Percentiles rank a stretch among this genome's conserved stretches.
phyloP scores from a whole-genome alignment of 371 early-diverging fungal species.

The Lichtheimia hyalospora region DNA sequence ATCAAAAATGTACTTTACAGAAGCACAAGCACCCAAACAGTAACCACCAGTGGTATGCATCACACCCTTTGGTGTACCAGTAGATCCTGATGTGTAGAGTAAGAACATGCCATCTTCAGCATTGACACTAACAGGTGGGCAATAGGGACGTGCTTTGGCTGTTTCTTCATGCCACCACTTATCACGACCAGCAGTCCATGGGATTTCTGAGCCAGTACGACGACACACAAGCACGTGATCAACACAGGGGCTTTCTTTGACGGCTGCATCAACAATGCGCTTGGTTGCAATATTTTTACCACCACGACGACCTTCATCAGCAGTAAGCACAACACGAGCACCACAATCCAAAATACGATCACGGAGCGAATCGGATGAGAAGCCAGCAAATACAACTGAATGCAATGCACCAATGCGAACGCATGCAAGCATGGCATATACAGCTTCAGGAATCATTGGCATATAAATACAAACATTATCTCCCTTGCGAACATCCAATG shows the following conservation, averaged over 20 bases:
- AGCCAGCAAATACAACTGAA: slow-evolving; percentile 95
- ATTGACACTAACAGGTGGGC: slow-evolving; percentile 80
- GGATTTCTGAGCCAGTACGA: slow-evolving; percentile 76
- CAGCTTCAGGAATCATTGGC: slow-evolving; percentile 97
- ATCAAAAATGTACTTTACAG: slow-evolving; percentile 94
- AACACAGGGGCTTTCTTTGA: slow-evolving; percentile 56
- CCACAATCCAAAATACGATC: slow-evolving; percentile 84
- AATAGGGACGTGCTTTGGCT: slow-evolving; percentile 72
- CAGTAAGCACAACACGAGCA: slow-evolving; percentile 79
- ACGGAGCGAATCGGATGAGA: slow-evolving; percentile 85
- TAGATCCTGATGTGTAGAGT: slow-evolving; percentile 96
- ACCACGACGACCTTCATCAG: slow-evolving; percentile 91
- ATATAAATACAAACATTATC: slow-evolving; percentile 97
- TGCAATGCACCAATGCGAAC: slow-evolving; percentile 92
- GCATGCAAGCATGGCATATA: slow-evolving; percentile 92
- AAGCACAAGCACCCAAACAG: slow-evolving; percentile 86
- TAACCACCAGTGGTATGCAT: slow-evolving; percentile 96
- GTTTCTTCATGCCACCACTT: slow-evolving; percentile 90
- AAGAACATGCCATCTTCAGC: slow-evolving; percentile 96
- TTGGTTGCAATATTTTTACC: slow-evolving; percentile 90
- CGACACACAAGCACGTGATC: slow-evolving; percentile 87
- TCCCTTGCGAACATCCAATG: slow-evolving; percentile 85
- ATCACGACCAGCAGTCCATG: slow-evolving; percentile 78
- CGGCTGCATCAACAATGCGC: slow-evolving; percentile 90
- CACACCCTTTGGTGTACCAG: slow-evolving; percentile 97